These are phyloP conservation scores for Mycena crocata DNA, from an alignment of 768 basidiomycete genomes.

Conservation along the genomic window DNA sequence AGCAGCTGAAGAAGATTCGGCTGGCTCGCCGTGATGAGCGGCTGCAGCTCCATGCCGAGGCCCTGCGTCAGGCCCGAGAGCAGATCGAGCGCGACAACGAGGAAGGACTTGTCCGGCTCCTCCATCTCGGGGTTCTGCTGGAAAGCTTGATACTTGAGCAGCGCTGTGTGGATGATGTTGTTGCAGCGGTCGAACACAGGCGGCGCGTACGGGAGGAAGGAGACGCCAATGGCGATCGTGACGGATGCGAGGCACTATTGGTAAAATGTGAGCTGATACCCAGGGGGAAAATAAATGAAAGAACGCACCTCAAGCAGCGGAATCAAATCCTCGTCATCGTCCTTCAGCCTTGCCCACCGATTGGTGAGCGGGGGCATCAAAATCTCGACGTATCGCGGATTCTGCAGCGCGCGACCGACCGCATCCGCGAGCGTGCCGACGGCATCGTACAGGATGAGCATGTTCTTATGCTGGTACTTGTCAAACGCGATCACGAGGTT, in stretches of 20 bases:
- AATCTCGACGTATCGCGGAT: slow-evolving; percentile 90
- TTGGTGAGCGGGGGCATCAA: slow-evolving; percentile 94
- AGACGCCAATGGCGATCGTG: slow-evolving; percentile 92
- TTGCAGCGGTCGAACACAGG: slow-evolving; percentile 95
- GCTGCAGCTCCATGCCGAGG: slow-evolving; percentile 81
- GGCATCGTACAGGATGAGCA: slow-evolving; percentile 98
- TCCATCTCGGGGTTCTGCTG: slow-evolving; percentile 91
- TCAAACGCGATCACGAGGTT: slow-evolving; percentile 97
- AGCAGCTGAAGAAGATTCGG: slow-evolving; percentile 87
- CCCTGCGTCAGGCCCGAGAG: slow-evolving; percentile 97
- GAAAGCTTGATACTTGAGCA: slow-evolving; percentile 88
- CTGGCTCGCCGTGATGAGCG: slow-evolving; percentile 73
- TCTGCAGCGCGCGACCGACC: slow-evolving; percentile 88
- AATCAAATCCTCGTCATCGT: slow-evolving; percentile 93
- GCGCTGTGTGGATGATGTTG: slow-evolving; percentile 83
- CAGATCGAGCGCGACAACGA: slow-evolving; percentile 97
- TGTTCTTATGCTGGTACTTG: slow-evolving; percentile 99
- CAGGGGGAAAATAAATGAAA: not conserved
- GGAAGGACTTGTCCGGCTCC: slow-evolving; percentile 96
- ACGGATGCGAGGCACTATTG: slow-evolving; percentile 98
- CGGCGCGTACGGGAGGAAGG: slow-evolving; percentile 89
- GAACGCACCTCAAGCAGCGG: slow-evolving; percentile 90
- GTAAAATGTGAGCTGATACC: too few species aligned
- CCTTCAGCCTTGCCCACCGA: slow-evolving; percentile 90
- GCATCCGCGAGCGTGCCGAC: slow-evolving; percentile 98